phyloP scores from a whole-genome alignment of 1,284 basidiomycete genomes.

The Moniliella sp. region DNA sequence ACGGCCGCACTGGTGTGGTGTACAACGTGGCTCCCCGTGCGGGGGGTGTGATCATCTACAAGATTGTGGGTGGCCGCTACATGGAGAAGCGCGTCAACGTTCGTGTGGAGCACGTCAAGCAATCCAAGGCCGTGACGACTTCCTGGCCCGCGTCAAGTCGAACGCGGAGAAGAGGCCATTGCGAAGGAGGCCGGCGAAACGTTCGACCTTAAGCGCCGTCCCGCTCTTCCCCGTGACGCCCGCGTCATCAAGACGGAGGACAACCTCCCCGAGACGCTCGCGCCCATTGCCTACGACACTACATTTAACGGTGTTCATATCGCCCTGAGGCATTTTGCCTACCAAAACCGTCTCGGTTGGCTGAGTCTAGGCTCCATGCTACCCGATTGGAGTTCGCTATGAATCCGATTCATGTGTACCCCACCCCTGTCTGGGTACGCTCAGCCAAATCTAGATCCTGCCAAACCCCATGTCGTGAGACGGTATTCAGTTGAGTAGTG shows the following conservation, averaged over 20 bases:
- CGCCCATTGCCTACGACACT: conserved; percentile 52
- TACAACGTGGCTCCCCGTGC: conserved; percentile 91
- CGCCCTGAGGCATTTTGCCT: too few species aligned
- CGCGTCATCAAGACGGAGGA: conserved; percentile 50
- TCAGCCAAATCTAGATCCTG: too few species aligned
- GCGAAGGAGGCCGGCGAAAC: conserved; percentile 52
- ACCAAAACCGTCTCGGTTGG: too few species aligned
- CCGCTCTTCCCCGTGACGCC: conserved; percentile 59
- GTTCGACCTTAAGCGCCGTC: conserved; percentile 65
- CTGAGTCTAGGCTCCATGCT: too few species aligned
- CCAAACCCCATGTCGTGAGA: too few species aligned
- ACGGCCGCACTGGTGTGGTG: conserved; percentile 78
- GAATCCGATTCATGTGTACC: too few species aligned
- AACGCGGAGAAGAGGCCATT: conserved; percentile 70
- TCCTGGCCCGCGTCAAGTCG: conserved; percentile 79
- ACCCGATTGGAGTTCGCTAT: too few species aligned
- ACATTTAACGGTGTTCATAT: conserved; percentile 19
- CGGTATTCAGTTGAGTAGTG: too few species aligned
- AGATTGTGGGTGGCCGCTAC: conserved; percentile 95
- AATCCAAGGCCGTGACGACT: conserved; percentile 96
- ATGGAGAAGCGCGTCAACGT: conserved; percentile 98
- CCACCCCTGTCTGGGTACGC: too few species aligned
- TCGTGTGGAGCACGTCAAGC: conserved; percentile 86
- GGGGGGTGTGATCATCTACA: conserved; percentile 93
- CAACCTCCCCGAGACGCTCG: conserved; percentile 80